Evolutionary conservation across 129 eudicot species (phyloP), one percentile per base, ranked within the genome.

Genomic region (Flaveria sonorensis): DNA sequence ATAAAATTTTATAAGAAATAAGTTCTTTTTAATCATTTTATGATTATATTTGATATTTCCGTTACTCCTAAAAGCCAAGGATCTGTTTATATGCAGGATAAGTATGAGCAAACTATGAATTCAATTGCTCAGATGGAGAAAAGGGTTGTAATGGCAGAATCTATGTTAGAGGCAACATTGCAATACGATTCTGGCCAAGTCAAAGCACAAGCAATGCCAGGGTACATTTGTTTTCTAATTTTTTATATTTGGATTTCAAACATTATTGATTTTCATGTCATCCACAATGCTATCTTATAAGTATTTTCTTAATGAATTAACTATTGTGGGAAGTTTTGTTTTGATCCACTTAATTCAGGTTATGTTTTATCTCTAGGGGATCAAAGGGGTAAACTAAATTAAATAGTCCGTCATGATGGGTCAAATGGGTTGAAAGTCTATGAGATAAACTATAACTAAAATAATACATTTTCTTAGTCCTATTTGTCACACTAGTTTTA

Each of bases 161-260:
- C 98, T 53, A 87, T 87, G 91, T 74, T 93, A 70, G 93, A 91
- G 82, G 98, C 98, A 14, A 90, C 98, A 65, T 45, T 89, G 82
- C 96, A 93, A 61, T 89, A 93, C 70, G 82, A 93, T 83, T 82
- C 89, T 70, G 89, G 97, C 72, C 97, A 93, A 81, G 85, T 70
- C 68, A 89, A 89, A 83, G 90, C 93, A 50, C 59, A 43, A 61
- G 59, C 28, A 42, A 40, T 15, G 67, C 92, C 98, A 45, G 81
- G 87, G 96, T 90, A 77, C 67, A 7, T 57, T n/a, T 52, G 42
- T 43, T 65, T 36, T 6, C 21, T 61, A 40, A 18, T 43, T 43
- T 57, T 59, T 10, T 2, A 59, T 21, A 21, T 46, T 61, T 67
- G 20, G 52, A 57, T 14, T 14, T 57, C 8, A 42, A 47, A 36